Conservation (phyloP, 331 rosid genomes). For the Quercus lobata region DNA sequence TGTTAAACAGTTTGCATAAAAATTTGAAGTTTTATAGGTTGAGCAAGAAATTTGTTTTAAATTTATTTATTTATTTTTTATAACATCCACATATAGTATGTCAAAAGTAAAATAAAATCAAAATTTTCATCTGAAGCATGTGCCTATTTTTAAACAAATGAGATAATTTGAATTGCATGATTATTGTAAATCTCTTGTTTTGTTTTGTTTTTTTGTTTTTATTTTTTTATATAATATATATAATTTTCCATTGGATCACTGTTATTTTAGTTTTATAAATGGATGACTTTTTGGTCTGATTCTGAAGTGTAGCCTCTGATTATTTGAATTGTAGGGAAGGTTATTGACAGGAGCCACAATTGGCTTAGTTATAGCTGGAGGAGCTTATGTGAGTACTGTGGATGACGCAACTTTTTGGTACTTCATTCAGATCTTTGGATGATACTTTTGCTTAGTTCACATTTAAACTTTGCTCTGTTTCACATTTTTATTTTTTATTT, state of each 20-base stretch:
- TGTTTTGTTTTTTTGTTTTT: background rate
- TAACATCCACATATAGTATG: background rate
- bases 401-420: conserved; percentile 99
- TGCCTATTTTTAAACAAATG: background rate
- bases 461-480: background rate
- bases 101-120: background rate
- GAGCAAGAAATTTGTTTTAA: background rate
- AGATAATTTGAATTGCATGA: background rate
- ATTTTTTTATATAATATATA: background rate
- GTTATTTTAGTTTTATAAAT: background rate
- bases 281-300: conserved; percentile 3
- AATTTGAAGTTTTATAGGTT: background rate
- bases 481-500: background rate
- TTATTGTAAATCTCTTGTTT: background rate
- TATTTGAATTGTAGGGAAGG: conserved; percentile 63
- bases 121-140: background rate
- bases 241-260: background rate
- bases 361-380: conserved; percentile 82
- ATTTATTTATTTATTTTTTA: background rate
- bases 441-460: conserved; percentile 12
- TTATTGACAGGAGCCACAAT: conserved; percentile 76
- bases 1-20: background rate
- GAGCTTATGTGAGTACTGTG: conserved; percentile 99
- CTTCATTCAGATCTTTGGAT: conserved; percentile 32
- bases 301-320: conserved; percentile 15